phyloP scores from a whole-genome alignment of 164 flowering plant genomes.

The Tetracentron sinense region DNA sequence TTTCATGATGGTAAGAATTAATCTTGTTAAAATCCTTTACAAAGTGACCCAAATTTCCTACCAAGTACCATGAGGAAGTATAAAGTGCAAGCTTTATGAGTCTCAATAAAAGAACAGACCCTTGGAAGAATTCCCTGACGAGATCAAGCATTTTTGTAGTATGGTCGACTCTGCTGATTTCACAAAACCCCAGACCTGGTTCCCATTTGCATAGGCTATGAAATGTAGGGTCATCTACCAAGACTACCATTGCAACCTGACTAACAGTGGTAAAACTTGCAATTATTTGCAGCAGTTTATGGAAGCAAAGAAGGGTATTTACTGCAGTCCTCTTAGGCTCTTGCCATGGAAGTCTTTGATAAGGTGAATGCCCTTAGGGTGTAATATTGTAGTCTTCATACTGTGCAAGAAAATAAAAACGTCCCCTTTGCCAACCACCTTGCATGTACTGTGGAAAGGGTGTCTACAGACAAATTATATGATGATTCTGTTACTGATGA shows the following conservation, averaged over 20 bases:
- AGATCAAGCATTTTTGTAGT: conserved; percentile 58
- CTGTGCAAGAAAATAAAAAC: conserved; percentile 82
- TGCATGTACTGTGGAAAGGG: conserved; percentile 97
- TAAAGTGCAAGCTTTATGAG: too few species aligned
- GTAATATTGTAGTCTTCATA: conserved; percentile 81
- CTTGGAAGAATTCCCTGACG: conserved; percentile 74
- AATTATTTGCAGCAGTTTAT: conserved; percentile 83
- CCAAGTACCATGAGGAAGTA: too few species aligned
- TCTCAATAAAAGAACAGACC: too few species aligned
- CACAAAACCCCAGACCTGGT: conserved; percentile 92
- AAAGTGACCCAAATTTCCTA: too few species aligned
- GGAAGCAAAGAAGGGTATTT: conserved; percentile 82
- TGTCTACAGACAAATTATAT: conserved; percentile 65
- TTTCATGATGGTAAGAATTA: too few species aligned
- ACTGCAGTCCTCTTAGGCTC: conserved; percentile 88
- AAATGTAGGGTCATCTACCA: conserved; percentile 78
- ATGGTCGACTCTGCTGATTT: conserved; percentile 76
- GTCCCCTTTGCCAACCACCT: conserved; percentile 79
- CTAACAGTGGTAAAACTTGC: conserved; percentile 92
- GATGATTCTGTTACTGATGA: conserved; percentile 95
- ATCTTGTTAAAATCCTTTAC: too few species aligned
- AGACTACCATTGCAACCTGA: conserved; percentile 96
- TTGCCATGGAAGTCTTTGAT: conserved; percentile 97
- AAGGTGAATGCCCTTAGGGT: conserved; percentile 78
- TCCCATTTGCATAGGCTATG: conserved; percentile 91